Evolutionary conservation across 352 stramenopile genomes (phyloP).

Genomic region (Blastocystis sp.): DNA sequence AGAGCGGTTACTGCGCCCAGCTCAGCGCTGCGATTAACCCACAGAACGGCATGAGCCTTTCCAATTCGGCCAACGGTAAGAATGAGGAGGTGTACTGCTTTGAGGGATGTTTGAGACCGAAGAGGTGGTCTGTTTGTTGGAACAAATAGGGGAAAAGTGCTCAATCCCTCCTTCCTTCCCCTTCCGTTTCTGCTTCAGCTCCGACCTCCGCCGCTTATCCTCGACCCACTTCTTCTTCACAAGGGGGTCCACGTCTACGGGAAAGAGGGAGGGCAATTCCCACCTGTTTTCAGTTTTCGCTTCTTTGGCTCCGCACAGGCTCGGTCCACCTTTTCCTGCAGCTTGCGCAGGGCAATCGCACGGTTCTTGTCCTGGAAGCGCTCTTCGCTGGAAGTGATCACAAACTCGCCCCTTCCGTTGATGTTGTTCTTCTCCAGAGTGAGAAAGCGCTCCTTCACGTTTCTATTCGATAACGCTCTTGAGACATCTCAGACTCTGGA

Average conservation of each 20-base stretch:
- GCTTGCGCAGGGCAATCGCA: conserved; percentile 67
- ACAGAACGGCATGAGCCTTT: no score
- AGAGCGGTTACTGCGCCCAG: no score
- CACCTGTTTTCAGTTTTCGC: conserved; percentile 63
- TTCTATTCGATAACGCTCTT: conserved; percentile 28
- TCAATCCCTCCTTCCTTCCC: conserved; percentile 22
- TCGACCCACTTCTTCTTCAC: conserved; percentile 68
- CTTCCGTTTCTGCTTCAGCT: conserved; percentile 70
- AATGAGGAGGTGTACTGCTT: no score
- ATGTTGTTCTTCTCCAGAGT: conserved; percentile 70
- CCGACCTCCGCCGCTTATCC: conserved; percentile 61
- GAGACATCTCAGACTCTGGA: conserved; percentile 8
- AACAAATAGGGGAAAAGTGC: conserved; percentile 51
- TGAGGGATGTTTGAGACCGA: no score
- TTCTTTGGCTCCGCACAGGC: conserved; percentile 70
- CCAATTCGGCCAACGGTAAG: no score
- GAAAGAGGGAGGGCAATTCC: not conserved
- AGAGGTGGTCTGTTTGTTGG: not conserved
- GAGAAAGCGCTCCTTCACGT: conserved; percentile 69
- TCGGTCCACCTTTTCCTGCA: conserved; percentile 70
- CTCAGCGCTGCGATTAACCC: no score
- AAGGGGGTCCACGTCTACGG: conserved; percentile 64
- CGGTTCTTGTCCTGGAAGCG: conserved; percentile 70
- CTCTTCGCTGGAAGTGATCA: conserved; percentile 69
- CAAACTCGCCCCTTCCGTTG: conserved; percentile 71